A percentile compares a stretch with the other conserved stretches of the same genome.
Evolutionary conservation across 768 basidiomycete genomes (phyloP).

Genomic region (Tubosaeta sp.): DNA sequence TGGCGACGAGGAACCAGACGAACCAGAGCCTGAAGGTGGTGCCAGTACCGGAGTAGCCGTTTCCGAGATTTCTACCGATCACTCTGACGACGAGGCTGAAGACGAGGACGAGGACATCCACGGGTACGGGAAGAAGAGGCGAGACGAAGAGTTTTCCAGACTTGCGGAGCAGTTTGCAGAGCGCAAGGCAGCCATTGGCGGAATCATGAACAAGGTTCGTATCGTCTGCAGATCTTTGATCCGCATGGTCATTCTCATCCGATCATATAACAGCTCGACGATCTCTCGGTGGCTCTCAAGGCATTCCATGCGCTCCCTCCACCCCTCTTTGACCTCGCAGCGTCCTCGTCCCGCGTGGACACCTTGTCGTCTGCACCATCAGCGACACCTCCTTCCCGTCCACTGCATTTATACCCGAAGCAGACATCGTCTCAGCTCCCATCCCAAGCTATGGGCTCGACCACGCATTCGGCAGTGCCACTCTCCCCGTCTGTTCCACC

Average conservation of each 20-base stretch:
- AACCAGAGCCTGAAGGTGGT: slow-evolving; percentile 11
- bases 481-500: slow-evolving; percentile 19
- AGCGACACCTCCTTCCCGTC: slow-evolving; percentile 11
- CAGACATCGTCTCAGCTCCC: slow-evolving; percentile 4
- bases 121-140: slow-evolving; percentile 47
- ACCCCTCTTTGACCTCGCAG: slow-evolving; percentile 34
- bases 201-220: slow-evolving; percentile 69
- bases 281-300: slow-evolving; percentile 34
- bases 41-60: slow-evolving; percentile 6
- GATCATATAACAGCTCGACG: slow-evolving; percentile 21
- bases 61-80: slow-evolving; percentile 25
- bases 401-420: neutral
- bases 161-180: slow-evolving; percentile 67
- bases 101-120: slow-evolving; percentile 46
- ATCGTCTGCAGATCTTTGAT: neutral
- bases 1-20: slow-evolving; percentile 25
- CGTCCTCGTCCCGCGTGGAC: slow-evolving; percentile 23
- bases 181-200: slow-evolving; percentile 62
- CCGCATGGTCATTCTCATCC: neutral
- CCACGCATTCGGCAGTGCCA: neutral
- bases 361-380: slow-evolving; percentile 29
- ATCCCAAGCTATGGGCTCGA: neutral
- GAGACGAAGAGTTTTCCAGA: slow-evolving; percentile 66
- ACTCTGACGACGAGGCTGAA: slow-evolving; percentile 34
- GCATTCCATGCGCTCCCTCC: slow-evolving; percentile 43